Base-by-base conservation (phyloP, 164 flowering plant genomes). In the Cinnamomum micranthum region DNA sequence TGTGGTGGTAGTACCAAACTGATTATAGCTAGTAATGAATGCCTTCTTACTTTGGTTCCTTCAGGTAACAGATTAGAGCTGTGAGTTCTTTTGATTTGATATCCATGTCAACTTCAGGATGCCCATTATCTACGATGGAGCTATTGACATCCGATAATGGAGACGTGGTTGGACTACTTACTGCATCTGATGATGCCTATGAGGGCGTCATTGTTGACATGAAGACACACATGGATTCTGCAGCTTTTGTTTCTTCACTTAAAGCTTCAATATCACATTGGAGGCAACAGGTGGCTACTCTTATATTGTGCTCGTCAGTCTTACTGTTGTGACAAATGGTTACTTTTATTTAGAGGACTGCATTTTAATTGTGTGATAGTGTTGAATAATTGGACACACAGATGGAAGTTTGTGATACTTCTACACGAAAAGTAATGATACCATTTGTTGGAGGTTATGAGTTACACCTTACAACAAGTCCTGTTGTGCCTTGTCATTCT, bases 131-230 rank as follows among this genome's bases (percentile, higher is more conserved):
- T 27, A 67, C 47, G 1, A 55, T 63, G 72, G 82, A 71, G 19
- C 65, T 60, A 62, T 22, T 72, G 35, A 72, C 66, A 25, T 25
- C 65, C 15, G 86, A 78, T 77, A 75, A 83, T 77, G 86, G 76
- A 31, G 41, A 64, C 6, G 78, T 58, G 11, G 84, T 67, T 76
- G 77, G 77, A 68, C 60, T 87, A 22, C 88, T 90, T 64, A 71
- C 70, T 17, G 81, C 79, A 23, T 4, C 12, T 0, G 65, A 85
- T 17, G 93, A 90, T 73, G 75, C 77, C 4, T 77, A 82, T 78
- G 91, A 78, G 50, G 93, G 91, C 55, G 85, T 90, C 17, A 84
- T 83, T 20, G 85, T 87, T 28, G 86, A 90, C 11, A 75, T 90
- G 82, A 73, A 81, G 79, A 81, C 80, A 41, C 78, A 88, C 24